Conservation (phyloP, 441 rosid species). For the Daphne laureola region DNA sequence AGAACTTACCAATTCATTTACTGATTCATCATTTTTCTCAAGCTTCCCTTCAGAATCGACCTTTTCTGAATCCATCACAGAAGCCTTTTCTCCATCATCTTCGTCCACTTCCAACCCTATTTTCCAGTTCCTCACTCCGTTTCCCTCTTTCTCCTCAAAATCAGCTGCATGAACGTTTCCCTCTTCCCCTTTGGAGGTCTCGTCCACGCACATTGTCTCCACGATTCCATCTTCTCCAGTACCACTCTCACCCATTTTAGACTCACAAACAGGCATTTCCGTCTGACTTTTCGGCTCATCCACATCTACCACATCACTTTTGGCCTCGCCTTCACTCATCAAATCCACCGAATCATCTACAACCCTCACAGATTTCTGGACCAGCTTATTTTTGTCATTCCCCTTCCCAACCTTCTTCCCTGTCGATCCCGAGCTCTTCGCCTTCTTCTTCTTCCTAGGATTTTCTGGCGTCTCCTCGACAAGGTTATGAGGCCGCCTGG, state of each 20-base stretch:
- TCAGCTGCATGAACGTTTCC: neutral
- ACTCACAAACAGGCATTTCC: slow-evolving; percentile 5
- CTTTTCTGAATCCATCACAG: slow-evolving; percentile 5
- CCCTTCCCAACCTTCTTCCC: slow-evolving; percentile 22
- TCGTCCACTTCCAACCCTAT: neutral
- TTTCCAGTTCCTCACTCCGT: neutral
- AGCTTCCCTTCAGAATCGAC: slow-evolving; percentile 12
- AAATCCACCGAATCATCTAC: slow-evolving; percentile 14
- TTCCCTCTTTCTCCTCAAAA: neutral
- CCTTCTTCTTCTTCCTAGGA: slow-evolving; percentile 24
- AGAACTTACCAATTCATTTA: neutral
- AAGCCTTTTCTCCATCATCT: neutral
- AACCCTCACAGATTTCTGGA: slow-evolving; percentile 11
- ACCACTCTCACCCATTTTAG: slow-evolving; percentile 13
- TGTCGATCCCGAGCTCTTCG: slow-evolving; percentile 20
- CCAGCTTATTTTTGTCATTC: slow-evolving; percentile 13
- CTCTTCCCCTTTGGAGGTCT: slow-evolving; percentile 6
- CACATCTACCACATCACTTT: slow-evolving; percentile 28
- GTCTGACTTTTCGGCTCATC: slow-evolving; percentile 41
- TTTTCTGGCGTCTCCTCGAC: slow-evolving; percentile 1
- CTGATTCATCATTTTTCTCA: neutral
- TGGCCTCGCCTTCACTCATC: slow-evolving; percentile 25
- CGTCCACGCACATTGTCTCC: slow-evolving; percentile 17
- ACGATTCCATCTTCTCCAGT: slow-evolving; percentile 9
- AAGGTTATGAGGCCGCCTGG: slow-evolving; percentile 25